Evolutionary conservation across 1,284 basidiomycete genomes (phyloP), one percentile per base, ranked within the genome.

Genomic region (Pyrrhoderma noxium): DNA sequence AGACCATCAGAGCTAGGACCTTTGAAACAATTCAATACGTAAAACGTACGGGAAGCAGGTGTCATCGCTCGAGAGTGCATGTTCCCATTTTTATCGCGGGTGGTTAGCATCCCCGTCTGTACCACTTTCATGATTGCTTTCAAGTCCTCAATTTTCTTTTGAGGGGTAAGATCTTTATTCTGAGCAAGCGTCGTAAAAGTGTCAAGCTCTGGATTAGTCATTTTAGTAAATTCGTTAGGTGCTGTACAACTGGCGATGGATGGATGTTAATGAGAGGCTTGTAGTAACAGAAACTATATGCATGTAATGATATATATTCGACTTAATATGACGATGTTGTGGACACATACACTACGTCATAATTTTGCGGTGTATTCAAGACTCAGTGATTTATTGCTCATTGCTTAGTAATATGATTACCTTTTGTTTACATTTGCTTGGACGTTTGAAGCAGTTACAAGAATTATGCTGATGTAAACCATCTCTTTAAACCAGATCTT

Each of bases 61-160:
- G 75, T 74, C 91, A 93, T 95, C 35, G 86, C 85, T 47, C 92
- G 77, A 7, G 89, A 82, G 65, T 94, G 91, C 34, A 96, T 68
- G 46, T 75, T 69, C 1, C 91, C 90, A 56, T 81, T 73, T n/a
- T 76, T 62, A n/a, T 79, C 74, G 43, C 85, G 82, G 14, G 89
- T 89, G 14, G 86, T 87, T 47, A 95, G 71, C 85, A 94, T 90
- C 45, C 83, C 86, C 0, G 79, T 81, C 61, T 79, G 73, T 18
- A 80, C 77, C 0, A 71, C 65, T 53, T 79, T 75, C 53, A 89
- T 62, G 54, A 90, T 76, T 35, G 70, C 65, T 56, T 81, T 80
- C 36, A 87, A 70, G 50, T 73, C 82, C 51, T 72, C 65, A 35
- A 88, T 80, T 66, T 85, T 89, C 61, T 86, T 75, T 58, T 79